phyloP scores from a whole-genome alignment of 257 asterid genomes.

The Nicotiana undulata region DNA sequence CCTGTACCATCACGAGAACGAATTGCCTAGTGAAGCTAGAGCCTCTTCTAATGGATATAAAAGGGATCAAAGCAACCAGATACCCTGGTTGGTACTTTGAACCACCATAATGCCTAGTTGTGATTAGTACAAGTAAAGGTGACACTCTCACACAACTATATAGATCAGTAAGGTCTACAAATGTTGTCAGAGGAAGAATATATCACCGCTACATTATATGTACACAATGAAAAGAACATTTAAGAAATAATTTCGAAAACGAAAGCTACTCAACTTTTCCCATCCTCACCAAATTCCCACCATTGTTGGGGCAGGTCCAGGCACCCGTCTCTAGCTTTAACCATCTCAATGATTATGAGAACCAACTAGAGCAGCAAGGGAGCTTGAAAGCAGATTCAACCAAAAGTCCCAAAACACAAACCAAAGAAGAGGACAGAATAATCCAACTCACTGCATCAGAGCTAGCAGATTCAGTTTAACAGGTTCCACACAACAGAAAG shows the following conservation, averaged over 20 bases:
- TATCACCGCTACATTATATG: neutral
- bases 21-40: too few species aligned
- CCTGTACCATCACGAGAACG: too few species aligned
- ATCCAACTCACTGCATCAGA: neutral
- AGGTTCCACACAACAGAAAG: neutral
- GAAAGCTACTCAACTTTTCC: constrained; percentile 32
- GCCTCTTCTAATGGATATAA: too few species aligned
- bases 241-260: neutral
- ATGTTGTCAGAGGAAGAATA: neutral
- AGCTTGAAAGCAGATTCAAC: neutral
- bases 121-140: too few species aligned
- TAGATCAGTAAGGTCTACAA: too few species aligned
- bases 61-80: too few species aligned
- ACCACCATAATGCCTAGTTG: too few species aligned
- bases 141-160: too few species aligned
- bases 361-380: neutral
- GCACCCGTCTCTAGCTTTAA: too few species aligned
- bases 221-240: neutral
- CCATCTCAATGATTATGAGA: too few species aligned
- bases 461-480: neutral
- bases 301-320: too few species aligned
- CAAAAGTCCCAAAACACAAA: neutral
- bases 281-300: constrained; percentile 37
- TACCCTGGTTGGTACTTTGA: too few species aligned
- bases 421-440: neutral